Percentiles rank a stretch among this genome's conserved stretches.
Evolutionary conservation across 257 asterid genomes (phyloP).

Genomic region (Lavandula angustifolia): DNA sequence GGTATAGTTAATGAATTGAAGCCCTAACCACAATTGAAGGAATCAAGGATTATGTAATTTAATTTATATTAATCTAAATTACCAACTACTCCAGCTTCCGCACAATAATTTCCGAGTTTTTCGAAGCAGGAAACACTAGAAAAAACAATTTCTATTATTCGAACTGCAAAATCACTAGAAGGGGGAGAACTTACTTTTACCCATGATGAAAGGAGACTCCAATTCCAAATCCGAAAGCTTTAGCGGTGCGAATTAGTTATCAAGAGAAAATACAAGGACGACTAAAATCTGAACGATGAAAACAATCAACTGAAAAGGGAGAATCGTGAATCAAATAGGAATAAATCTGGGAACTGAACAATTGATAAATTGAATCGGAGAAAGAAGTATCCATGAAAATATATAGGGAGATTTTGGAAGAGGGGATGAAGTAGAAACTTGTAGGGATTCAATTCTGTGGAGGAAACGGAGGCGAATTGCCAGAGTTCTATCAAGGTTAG

Average conservation of each 20-base stretch:
- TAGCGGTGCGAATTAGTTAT: conserved; percentile 25
- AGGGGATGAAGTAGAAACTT: conserved; percentile 6
- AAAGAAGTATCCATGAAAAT: conserved; percentile 46
- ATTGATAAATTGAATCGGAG: conserved; percentile 35
- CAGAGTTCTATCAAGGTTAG: conserved; percentile 1
- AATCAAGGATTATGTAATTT: neutral
- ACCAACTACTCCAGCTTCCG: neutral
- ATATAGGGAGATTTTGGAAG: neutral
- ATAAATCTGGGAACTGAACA: conserved; percentile 22
- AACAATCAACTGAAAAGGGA: conserved; percentile 36
- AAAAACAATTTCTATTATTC: neutral
- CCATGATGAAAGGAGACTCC: conserved; percentile 55
- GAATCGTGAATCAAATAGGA: conserved; percentile 38
- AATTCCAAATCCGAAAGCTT: conserved; percentile 25
- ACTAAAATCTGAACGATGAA: conserved; percentile 47
- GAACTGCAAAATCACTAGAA: conserved; percentile 8
- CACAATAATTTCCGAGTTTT: neutral
- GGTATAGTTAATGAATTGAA: neutral
- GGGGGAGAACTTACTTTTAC: conserved; percentile 58
- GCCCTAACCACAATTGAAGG: neutral
- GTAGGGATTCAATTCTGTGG: neutral
- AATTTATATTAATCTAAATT: neutral
- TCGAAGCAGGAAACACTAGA: neutral
- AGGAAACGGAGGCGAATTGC: conserved; percentile 16
- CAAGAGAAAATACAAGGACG: conserved; percentile 43